Conservation (phyloP, 2,329 filamentous ascomycete genomes). For the Phialophora macrospora region DNA sequence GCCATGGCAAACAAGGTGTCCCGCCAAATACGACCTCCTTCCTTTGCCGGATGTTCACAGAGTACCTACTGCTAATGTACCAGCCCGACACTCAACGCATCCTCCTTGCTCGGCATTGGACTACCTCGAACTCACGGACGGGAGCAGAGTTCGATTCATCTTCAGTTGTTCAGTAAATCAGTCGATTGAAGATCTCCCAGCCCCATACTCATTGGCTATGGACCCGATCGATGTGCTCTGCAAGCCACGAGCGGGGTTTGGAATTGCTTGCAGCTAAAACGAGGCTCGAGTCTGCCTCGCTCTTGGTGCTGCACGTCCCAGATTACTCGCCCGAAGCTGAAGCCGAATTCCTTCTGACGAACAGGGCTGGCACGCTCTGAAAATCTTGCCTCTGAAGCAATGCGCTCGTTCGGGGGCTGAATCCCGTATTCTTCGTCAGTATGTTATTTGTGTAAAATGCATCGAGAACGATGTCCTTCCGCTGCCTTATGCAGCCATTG, state of each 20-base stretch:
- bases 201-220: not conserved
- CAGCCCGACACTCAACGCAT: not conserved
- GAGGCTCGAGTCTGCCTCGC: constrained; percentile 2
- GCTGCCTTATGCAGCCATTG: not conserved
- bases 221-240: not conserved
- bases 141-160: not conserved
- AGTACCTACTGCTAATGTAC: not conserved
- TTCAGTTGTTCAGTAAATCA: not conserved
- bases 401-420: not conserved
- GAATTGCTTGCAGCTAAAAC: not conserved
- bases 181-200: not conserved
- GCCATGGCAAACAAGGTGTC: not conserved
- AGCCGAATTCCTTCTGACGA: not conserved
- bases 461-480: not conserved
- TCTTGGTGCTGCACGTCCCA: not conserved
- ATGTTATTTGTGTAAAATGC: not conserved
- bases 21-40: not conserved
- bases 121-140: not conserved
- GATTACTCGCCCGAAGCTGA: not conserved
- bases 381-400: not conserved
- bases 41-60: not conserved
- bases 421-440: not conserved
- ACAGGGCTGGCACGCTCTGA: not conserved
- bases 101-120: not conserved
- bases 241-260: not conserved